Evolutionary conservation across 2,329 filamentous ascomycete genomes (phyloP), one percentile per base, ranked within the genome.

Genomic region (Thielaviopsis musarum): DNA sequence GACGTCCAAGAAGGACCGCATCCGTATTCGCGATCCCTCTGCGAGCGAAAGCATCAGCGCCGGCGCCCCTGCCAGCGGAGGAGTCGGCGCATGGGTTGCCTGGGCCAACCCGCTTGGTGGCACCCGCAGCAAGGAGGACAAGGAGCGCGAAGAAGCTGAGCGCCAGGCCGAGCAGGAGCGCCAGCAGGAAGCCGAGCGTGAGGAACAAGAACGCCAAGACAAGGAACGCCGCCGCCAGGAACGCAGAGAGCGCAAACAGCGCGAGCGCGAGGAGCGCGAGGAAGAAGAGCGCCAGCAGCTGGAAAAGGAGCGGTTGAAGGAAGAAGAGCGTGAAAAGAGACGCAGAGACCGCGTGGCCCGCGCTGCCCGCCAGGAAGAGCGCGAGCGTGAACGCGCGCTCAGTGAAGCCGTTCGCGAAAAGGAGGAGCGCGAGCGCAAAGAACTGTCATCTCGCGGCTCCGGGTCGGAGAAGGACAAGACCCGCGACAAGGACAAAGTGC

Each of bases 1-100:
- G 4, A 76, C 38, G 2, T 45, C 76, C 3, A 88, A 82, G 71
- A 94, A 86, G 68, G 87, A 94, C 63, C 85, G 89, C 15, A 74
- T 85, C 28, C 88, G 85, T 67, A 81, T 90, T 65, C 86, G 88
- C 61, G 84, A 86, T 45, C 77, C 80, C 61, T 75, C 80, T 53
- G 48, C 57, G 48, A 51, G 59, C 48, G 57, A 41, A 15, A 59
- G 60, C 22, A 48, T 54, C 28, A 58, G 45, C 48, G 28, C 34
- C 19, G 41, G 49, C 53, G 56, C 56, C 7, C 53, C 48, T 10
- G 24, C 57, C 12, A 45, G 34, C 9, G 34, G 49, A 13, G 57
- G 28, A 15, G 85, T 30, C 93, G 89, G 88, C 85, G 83, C 41
- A 82, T 83, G 69, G 86, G 86, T 81, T 79, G 19, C 77, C 82